Conservation (phyloP, 2,329 filamentous ascomycete genomes). For the Microdochium bolleyi region DNA sequence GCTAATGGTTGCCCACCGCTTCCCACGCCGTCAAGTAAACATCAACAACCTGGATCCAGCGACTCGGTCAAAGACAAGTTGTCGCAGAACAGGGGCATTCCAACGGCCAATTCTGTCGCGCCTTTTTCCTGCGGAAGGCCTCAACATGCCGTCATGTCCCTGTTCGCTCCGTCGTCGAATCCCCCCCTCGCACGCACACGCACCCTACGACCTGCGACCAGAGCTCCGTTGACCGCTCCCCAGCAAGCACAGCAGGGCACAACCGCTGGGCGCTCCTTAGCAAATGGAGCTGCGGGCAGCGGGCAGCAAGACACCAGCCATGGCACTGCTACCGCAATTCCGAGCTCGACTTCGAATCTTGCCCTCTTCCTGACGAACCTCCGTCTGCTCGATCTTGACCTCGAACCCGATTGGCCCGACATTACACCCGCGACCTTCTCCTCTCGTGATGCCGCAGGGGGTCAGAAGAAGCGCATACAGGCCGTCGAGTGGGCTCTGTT, state of each 20-base stretch:
- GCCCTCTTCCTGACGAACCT: slow-evolving; percentile 75
- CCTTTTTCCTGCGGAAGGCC: not conserved
- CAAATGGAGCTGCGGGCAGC: not conserved
- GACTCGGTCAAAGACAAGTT: not conserved
- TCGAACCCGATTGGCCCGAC: slow-evolving; percentile 69
- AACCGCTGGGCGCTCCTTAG: not conserved
- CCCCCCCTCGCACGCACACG: not conserved
- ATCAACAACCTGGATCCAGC: not conserved
- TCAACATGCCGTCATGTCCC: not conserved
- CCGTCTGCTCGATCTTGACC: slow-evolving; percentile 73
- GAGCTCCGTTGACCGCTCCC: not conserved
- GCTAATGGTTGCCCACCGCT: not conserved
- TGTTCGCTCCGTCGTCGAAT: not conserved
- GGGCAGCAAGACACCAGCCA: not conserved
- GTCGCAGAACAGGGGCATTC: not conserved
- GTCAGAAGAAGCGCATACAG: slow-evolving; percentile 75
- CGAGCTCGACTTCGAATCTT: slow-evolving; percentile 39
- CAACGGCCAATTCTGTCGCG: not conserved
- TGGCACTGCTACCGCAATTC: slow-evolving; percentile 1
- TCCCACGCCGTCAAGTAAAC: not conserved
- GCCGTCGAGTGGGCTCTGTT: slow-evolving; percentile 88
- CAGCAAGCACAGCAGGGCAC: not conserved
- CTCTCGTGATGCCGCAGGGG: slow-evolving; percentile 55
- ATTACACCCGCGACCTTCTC: slow-evolving; percentile 66
- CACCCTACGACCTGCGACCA: not conserved